A percentile compares a stretch with the other conserved stretches of the same genome.
Evolutionary conservation across 495 filamentous ascomycete genomes (phyloP).

Genomic region (Penicillium desertorum): DNA sequence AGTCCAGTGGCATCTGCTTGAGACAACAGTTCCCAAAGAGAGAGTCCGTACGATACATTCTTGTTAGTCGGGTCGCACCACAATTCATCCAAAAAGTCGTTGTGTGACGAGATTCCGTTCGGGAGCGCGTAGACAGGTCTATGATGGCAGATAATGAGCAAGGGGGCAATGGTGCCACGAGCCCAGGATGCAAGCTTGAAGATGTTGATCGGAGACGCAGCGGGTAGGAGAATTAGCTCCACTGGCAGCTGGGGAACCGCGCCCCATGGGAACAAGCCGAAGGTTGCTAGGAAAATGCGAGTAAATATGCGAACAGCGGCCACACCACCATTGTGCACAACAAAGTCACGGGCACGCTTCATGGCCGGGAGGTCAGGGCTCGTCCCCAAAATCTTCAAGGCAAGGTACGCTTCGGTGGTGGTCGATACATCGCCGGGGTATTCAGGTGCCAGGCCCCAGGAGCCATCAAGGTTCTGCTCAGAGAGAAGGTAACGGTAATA

Average conservation of each 20-base stretch:
- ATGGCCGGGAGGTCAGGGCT: constrained; percentile 22
- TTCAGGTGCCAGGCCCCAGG: constrained; percentile 39
- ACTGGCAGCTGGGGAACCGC: constrained; percentile 40
- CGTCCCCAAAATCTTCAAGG: constrained; percentile 40
- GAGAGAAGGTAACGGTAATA: too few relatives aligned
- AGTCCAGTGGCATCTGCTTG: constrained; percentile 21
- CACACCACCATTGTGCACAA: too few relatives aligned
- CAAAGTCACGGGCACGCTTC: constrained; percentile 16
- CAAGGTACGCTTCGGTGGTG: constrained; percentile 41
- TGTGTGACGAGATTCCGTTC: constrained; percentile 26
- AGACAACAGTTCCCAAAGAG: constrained; percentile 15
- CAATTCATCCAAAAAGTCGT: constrained; percentile 42
- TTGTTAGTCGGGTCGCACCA: constrained; percentile 36
- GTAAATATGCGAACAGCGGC: constrained; percentile 31
- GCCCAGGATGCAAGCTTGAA: constrained; percentile 42
- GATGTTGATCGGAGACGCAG: constrained; percentile 35
- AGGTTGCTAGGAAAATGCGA: constrained; percentile 39
- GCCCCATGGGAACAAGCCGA: constrained; percentile 45
- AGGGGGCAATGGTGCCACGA: constrained; percentile 35
- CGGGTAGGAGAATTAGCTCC: constrained; percentile 42
- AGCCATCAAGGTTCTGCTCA: constrained; percentile 29
- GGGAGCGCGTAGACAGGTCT: constrained; percentile 38
- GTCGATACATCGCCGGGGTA: constrained; percentile 40
- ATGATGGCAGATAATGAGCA: constrained; percentile 38
- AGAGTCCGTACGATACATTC: constrained; percentile 23